Base-by-base conservation (phyloP, 352 stramenopile species). In the Phytopythium montanum region DNA sequence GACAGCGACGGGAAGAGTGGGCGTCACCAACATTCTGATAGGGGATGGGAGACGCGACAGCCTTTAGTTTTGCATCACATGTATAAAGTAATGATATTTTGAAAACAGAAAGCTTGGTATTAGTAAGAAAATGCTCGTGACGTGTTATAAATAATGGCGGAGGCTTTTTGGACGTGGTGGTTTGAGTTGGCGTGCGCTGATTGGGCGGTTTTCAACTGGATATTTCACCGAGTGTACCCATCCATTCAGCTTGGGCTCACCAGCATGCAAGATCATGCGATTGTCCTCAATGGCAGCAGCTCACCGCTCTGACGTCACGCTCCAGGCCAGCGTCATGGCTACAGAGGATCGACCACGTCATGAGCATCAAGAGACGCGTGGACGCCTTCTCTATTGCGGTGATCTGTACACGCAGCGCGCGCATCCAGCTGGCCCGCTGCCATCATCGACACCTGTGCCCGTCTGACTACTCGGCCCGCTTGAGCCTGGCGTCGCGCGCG, bases 141-240 rank as follows among this genome's bases (percentile, higher is more conserved):
- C 39, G 14, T 23, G 38, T 2, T 44, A 54, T 21, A 29, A 55
- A 46, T 46, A n/a, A 16, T 59, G 19, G 31, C 8, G 33, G 41
- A 53, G 8, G 2, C 12, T 9, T 49, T 61, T 53, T 18, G 54
- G 34, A 13, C 34, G 29, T 18, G 39, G 62, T 60, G 46, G 65
- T 69, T 80, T 80, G 78, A 76, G 56, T 61, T 88, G 79, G 64
- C 79, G 84, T 4, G 16, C 44, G 48, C 7, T 69, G 62, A 86
- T 88, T 88, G 79, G 79, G 29, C 36, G 56, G 73, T 75, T 73
- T 18, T 42, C 1, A 18, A 7, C 39, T 46, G 39, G 19, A 46
- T 46, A 29, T 49, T 49, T 29, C 21, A 5, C 42, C 7, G n/a
- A 9, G 13, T 29, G 42, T 9, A 49, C 7, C 42, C 42, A 49